A percentile compares a stretch with the other conserved stretches of the same genome.
These are phyloP conservation scores for Isoetes engelmannii DNA, from an alignment of 83 land plant species.

Conservation along the genomic window DNA sequence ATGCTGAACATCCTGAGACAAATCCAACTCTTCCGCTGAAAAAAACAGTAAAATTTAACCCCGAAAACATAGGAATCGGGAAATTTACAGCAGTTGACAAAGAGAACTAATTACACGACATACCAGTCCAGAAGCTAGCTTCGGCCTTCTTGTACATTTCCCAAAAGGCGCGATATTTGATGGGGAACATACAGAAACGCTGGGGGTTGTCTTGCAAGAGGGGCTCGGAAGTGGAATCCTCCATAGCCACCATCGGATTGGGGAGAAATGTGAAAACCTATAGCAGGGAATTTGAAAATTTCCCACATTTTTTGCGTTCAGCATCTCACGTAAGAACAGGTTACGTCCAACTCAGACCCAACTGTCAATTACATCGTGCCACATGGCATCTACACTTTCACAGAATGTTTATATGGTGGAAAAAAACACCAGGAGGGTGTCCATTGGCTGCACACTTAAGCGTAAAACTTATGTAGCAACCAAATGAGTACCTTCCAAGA, in stretches of 20 bases:
- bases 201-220: conserved; percentile 35
- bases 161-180: conserved; percentile 53
- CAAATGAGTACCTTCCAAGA: too few relatives aligned
- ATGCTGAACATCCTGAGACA: conserved; percentile 51
- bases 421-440: too few relatives aligned
- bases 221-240: conserved; percentile 28
- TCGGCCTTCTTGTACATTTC: conserved; percentile 84
- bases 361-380: too few relatives aligned
- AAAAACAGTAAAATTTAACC: background rate
- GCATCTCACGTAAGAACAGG: too few relatives aligned
- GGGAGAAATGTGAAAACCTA: too few relatives aligned
- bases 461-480: too few relatives aligned
- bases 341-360: too few relatives aligned
- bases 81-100: background rate
- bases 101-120: background rate
- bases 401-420: too few relatives aligned
- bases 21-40: conserved; percentile 76
- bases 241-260: too few relatives aligned
- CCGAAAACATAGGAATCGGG: background rate
- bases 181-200: conserved; percentile 69
- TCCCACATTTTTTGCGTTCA: too few relatives aligned
- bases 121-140: conserved; percentile 72
- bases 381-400: too few relatives aligned
- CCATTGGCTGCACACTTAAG: too few relatives aligned
- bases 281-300: background rate